Conservation (phyloP, 2,329 filamentous ascomycete species). For the Fusarium camptoceras region DNA sequence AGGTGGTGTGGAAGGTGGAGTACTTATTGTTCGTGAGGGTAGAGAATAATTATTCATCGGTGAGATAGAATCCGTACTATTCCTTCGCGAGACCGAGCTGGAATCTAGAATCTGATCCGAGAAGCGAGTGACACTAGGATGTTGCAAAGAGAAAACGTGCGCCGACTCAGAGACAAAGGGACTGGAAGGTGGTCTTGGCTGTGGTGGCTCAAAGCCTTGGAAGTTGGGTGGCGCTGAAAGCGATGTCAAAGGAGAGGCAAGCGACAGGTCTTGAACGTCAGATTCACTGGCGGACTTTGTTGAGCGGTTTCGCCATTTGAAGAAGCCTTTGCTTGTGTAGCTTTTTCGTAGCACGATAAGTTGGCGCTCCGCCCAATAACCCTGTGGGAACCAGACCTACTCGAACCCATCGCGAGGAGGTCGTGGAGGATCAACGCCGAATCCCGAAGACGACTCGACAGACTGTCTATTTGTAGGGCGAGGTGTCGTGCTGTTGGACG, state of each 20-base stretch:
- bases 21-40: background rate
- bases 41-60: background rate
- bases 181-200: conserved; percentile 47
- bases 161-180: conserved; percentile 62
- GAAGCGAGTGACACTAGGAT: conserved; percentile 32
- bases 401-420: conserved; percentile 66
- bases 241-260: conserved; percentile 44
- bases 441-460: conserved; percentile 35
- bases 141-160: conserved; percentile 62
- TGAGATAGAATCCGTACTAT: conserved; percentile 20
- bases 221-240: conserved; percentile 27
- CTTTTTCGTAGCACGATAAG: conserved; percentile 47
- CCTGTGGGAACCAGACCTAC: conserved; percentile 73
- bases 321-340: conserved; percentile 51
- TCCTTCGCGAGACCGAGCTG: conserved; percentile 7
- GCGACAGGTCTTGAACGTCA: conserved; percentile 38
- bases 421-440: conserved; percentile 64
- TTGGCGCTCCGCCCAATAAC: conserved; percentile 72
- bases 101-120: conserved; percentile 21
- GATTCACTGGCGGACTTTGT: conserved; percentile 53
- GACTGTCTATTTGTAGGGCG: background rate
- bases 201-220: conserved; percentile 22
- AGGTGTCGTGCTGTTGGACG: conserved; percentile 14
- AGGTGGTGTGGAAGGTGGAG: background rate
- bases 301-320: conserved; percentile 57